These are phyloP conservation scores for Sugiyamaella pinicola DNA, from an alignment of 1,139 yeast genomes.

Conservation along the genomic window DNA sequence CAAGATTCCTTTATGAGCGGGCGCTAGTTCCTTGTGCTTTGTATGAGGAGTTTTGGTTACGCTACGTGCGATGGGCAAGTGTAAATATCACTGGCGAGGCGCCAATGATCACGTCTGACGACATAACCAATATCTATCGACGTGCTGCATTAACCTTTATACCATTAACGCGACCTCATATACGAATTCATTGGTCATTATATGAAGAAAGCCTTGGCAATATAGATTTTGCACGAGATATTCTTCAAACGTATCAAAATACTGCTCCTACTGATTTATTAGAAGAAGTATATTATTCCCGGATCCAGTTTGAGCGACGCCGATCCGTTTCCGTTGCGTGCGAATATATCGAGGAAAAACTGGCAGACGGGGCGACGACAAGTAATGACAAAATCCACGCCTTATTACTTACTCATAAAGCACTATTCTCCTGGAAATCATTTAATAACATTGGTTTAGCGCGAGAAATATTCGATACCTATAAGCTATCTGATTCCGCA, in stretches of 20 bases:
- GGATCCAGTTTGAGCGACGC: slow-evolving; percentile 36
- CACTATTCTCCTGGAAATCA: slow-evolving; percentile 34
- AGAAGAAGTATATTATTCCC: slow-evolving; percentile 25
- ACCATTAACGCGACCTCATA: slow-evolving; percentile 39
- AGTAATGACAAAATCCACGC: slow-evolving; percentile 24
- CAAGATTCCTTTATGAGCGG: slow-evolving; percentile 53
- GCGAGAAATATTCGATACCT: slow-evolving; percentile 31
- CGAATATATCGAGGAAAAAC: slow-evolving; percentile 29
- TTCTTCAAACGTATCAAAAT: slow-evolving; percentile 27
- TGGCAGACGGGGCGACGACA: slow-evolving; percentile 4
- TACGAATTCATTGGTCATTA: slow-evolving; percentile 42
- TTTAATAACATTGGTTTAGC: slow-evolving; percentile 33
- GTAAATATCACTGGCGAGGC: slow-evolving; percentile 16
- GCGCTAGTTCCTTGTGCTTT: slow-evolving; percentile 54
- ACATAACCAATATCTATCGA: slow-evolving; percentile 38
- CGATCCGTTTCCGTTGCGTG: slow-evolving; percentile 26
- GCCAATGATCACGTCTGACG: slow-evolving; percentile 26
- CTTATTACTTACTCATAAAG: slow-evolving; percentile 30
- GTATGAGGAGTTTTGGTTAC: slow-evolving; percentile 63
- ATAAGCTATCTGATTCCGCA: slow-evolving; percentile 31
- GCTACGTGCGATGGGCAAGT: slow-evolving; percentile 55
- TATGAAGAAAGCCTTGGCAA: slow-evolving; percentile 42
- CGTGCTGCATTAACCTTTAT: slow-evolving; percentile 41
- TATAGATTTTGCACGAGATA: slow-evolving; percentile 38
- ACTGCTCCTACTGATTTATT: slow-evolving; percentile 8